phyloP scores from a whole-genome alignment of 352 stramenopile genomes.

The Globisporangium paddicum region DNA sequence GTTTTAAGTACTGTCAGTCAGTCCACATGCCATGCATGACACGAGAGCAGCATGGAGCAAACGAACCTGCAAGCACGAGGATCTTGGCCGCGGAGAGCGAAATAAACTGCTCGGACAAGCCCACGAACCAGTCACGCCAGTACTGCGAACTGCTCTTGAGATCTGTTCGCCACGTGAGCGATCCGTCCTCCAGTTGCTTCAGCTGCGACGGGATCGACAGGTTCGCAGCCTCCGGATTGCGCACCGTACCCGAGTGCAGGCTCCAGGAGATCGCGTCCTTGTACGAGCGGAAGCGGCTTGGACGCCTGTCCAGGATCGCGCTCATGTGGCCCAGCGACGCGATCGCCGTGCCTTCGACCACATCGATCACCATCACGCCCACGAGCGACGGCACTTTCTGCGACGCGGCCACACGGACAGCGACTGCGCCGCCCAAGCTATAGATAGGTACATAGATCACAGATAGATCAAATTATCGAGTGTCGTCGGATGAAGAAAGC shows the following conservation, averaged over 20 bases:
- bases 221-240: conserved; percentile 64
- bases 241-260: conserved; percentile 66
- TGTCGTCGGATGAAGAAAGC: too few relatives aligned
- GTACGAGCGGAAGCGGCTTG: conserved; percentile 51
- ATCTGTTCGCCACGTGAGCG: conserved; percentile 73
- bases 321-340: conserved; percentile 86
- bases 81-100: conserved; percentile 71
- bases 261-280: conserved; percentile 81
- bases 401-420: conserved; percentile 63
- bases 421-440: conserved; percentile 81
- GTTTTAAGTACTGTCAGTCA: background rate
- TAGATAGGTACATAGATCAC: background rate
- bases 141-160: conserved; percentile 66
- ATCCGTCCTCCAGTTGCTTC: conserved; percentile 35
- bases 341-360: conserved; percentile 85
- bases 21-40: background rate
- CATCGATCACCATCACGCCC: conserved; percentile 86
- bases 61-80: conserved; percentile 67
- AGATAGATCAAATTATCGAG: background rate
- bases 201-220: conserved; percentile 85
- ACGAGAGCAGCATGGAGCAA: background rate
- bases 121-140: conserved; percentile 83
- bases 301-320: conserved; percentile 66
- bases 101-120: conserved; percentile 85
- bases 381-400: conserved; percentile 56